Base-by-base conservation (phyloP, 805 yeast genomes). In the Debaryomyces castellii region DNA sequence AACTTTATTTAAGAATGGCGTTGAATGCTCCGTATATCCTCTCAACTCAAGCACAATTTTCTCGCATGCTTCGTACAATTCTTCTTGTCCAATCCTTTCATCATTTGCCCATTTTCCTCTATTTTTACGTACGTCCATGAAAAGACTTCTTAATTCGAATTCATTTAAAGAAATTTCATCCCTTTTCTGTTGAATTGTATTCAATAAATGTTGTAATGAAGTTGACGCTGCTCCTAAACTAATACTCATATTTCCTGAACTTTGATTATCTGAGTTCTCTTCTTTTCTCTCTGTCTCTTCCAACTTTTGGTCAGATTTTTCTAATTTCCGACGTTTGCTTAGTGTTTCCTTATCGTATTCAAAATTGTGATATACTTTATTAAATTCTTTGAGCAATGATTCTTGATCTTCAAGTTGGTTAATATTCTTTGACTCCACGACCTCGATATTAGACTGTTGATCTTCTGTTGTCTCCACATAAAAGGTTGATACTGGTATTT, bases 91-190 rank as follows among this genome's bases (percentile, higher is more conserved):
- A 37, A 94, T 83, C 50, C 87, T 77, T 47, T 91, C 96, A 60
- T 94, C 97, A 47, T 88, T 88, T 7, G 97, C 95, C 99, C 99
- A 94, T 66, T 94, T 94, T 0, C 98, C 95, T 48, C 98, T 74
- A 60, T 91, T 92, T 57, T 91, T 94, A 41, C 97, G 77, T 8
- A 94, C 98, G 60, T 94, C 99, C 77, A 88, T 80, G 44, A 94
- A 85, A 51, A 94, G 72, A 49, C 86, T 86, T 48, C 92, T 81
- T 45, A 94, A 77, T 61, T 94, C 98, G 45, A 80, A 73, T 58
- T 92, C 98, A 9, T 89, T 82, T 25, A 94, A 71, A 16, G 76
- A 73, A 45, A 92, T 70, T 48, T 81, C 79, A n/a, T 89, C 88
- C 55, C 96, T 80, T 48, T 86, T 82, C 21, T 78, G 81, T 51